Conservation (phyloP, 139 green algal species). For the Zygnema cylindricum region DNA sequence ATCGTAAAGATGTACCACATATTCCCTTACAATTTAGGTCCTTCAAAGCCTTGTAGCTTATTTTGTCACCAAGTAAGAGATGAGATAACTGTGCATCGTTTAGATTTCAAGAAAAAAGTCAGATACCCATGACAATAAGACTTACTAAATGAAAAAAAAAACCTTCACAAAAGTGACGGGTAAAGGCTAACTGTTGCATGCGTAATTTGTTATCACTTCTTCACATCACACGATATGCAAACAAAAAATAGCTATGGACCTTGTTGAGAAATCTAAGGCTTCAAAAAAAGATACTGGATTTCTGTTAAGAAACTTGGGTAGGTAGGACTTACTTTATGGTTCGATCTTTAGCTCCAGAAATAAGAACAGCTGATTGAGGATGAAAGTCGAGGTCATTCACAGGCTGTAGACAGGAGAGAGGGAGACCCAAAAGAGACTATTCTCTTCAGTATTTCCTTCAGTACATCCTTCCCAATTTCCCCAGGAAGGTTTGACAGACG, state of each 20-base stretch:
- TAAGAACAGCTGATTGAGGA: background rate
- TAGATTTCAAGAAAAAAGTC: no score
- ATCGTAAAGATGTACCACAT: no score
- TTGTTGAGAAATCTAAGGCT: background rate
- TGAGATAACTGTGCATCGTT: background rate
- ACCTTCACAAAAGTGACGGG: background rate
- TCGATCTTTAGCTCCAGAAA: slow-evolving; percentile 18
- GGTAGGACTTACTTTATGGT: slow-evolving; percentile 22
- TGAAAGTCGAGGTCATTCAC: slow-evolving; percentile 32
- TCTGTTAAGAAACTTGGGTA: background rate
- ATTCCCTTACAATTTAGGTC: background rate
- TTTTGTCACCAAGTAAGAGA: background rate
- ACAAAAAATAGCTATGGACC: background rate
- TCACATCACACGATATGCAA: no score
- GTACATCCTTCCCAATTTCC: no score
- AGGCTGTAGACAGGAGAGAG: no score
- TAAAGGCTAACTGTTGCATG: background rate
- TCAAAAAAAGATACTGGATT: background rate
- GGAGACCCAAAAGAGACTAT: no score
- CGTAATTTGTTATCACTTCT: background rate
- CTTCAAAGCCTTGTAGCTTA: background rate
- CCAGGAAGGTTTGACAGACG: no score
- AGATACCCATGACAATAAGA: no score
- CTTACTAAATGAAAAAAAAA: background rate
- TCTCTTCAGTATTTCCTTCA: no score